Conservation (phyloP, 2,329 filamentous ascomycete species). For the Phyllosticta paracitricarpa region DNA sequence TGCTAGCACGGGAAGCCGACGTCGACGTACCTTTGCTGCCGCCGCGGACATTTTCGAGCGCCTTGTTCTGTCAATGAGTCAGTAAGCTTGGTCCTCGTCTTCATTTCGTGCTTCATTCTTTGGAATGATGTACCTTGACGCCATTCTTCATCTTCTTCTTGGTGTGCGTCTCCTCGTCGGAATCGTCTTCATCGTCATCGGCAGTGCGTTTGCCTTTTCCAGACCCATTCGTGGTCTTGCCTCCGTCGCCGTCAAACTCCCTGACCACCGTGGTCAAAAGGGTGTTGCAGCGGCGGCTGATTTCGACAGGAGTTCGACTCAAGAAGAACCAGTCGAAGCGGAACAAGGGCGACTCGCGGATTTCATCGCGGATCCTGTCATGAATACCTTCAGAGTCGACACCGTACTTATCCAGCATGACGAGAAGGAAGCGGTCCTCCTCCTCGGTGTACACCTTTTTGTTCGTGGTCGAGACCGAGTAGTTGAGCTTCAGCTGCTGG, state of each 20-base stretch:
- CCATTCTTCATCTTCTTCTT: conserved; percentile 93
- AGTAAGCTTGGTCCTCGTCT: conserved; percentile 11
- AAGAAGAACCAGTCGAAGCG: conserved; percentile 99
- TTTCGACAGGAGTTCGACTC: conserved; percentile 83
- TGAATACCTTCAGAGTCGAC: conserved; percentile 85
- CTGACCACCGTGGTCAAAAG: conserved; percentile 88
- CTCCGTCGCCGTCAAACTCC: conserved; percentile 65
- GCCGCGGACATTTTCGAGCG: conserved; percentile 77
- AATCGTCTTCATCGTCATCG: conserved; percentile 72
- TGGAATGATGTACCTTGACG: conserved; percentile 58
- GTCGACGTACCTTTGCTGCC: conserved; percentile 67
- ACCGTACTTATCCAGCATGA: conserved; percentile 84
- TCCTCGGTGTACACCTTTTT: conserved; percentile 99
- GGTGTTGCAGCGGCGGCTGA: conserved; percentile 86
- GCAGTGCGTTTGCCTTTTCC: conserved; percentile 69
- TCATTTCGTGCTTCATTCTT: not conserved
- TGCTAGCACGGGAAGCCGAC: conserved; percentile 73
- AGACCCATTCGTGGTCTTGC: conserved; percentile 48
- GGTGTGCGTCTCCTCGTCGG: conserved; percentile 65
- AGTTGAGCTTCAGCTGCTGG: conserved; percentile 97
- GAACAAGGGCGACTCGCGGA: conserved; percentile 88
- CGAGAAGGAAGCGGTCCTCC: conserved; percentile 88
- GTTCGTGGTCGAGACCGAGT: conserved; percentile 97
- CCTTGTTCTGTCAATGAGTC: conserved; percentile 65
- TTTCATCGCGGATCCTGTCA: conserved; percentile 93